Evolutionary conservation across 164 flowering plant species (phyloP), one percentile per base, ranked within the genome.

Genomic region (Protea cynaroides): DNA sequence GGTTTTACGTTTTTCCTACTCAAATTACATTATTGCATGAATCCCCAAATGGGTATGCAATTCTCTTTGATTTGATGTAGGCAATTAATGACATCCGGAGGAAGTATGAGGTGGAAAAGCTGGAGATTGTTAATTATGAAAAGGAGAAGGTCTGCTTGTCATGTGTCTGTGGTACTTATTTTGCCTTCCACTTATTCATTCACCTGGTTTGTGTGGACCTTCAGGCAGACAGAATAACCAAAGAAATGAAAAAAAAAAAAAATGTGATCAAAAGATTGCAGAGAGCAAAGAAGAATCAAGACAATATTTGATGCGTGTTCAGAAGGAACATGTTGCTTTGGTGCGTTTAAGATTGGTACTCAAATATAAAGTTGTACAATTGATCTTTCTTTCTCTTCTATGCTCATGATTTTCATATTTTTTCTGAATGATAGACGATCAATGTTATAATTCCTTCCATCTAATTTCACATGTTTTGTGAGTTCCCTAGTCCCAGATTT

Each of bases 21-120:
- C 36, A 25, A 10, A 37, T 58, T 51, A 34, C n/a, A 11, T 61
- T 36, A 53, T n/a, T n/a, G n/a, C n/a, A n/a, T n/a, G n/a, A 44
- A 24, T 17, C 50, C 29, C 40, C 14, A 9, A 36, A 19, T 62
- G 23, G 43, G 58, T 44, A 25, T 7, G n/a, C 22, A 44, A 51
- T 18, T 51, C 40, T 25, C 2, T 66, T 63, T 53, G 17, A 15
- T 65, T 64, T 67, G 69, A 66, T 63, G 69, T 70, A 95, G 99
- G 99, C 90, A 68, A 86, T 95, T 69, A 95, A 90, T 79, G 97
- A 92, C 65, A 95, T 95, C 59, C 77, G 95, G 71, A 87, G 72
- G 74, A 95, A 86, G 77, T 92, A 79, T 70, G 99, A 95, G 76
- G 67, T 76, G 67, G 98, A 92, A 80, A 92, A 92, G 82, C 83